phyloP scores from a whole-genome alignment of 2,329 filamentous ascomycete species.

The Neopestalotiopsis sp. region DNA sequence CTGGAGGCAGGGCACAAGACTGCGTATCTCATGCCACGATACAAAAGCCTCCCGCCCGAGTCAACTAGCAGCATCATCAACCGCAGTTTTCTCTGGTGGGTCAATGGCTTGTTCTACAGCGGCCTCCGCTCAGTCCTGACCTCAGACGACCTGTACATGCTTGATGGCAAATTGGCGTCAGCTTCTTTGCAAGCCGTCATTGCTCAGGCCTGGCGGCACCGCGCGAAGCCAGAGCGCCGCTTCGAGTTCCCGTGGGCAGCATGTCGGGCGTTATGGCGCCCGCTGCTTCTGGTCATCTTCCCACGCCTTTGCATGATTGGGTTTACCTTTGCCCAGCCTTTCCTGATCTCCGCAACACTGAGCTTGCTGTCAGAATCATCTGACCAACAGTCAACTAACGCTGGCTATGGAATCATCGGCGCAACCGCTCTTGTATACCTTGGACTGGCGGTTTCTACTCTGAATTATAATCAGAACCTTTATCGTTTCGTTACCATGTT shows the following conservation, averaged over 20 bases:
- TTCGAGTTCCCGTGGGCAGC: constrained; percentile 26
- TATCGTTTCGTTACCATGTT: constrained; percentile 28
- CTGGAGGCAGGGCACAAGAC: constrained; percentile 21
- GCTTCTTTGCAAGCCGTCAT: constrained; percentile 26
- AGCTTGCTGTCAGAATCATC: constrained; percentile 31
- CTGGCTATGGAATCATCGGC: constrained; percentile 42
- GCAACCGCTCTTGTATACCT: constrained; percentile 7
- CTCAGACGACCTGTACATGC: constrained; percentile 38
- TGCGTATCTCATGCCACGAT: constrained; percentile 20
- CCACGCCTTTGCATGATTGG: constrained; percentile 16
- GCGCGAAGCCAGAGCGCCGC: constrained; percentile 26
- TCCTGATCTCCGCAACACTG: constrained; percentile 38
- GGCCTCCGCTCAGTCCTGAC: constrained; percentile 41
- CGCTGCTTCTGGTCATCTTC: constrained; percentile 40
- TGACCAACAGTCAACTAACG: constrained; percentile 24
- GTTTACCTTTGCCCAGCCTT: constrained; percentile 40
- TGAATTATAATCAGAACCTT: background rate
- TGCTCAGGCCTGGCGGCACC: constrained; percentile 19
- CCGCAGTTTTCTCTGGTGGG: constrained; percentile 38
- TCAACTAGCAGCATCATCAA: constrained; percentile 40
- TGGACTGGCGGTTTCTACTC: constrained; percentile 1
- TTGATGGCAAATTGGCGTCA: constrained; percentile 32
- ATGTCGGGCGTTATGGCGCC: constrained; percentile 38
- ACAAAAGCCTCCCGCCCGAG: constrained; percentile 38
- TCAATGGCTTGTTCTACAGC: constrained; percentile 37